phyloP scores from a whole-genome alignment of 768 basidiomycete species.

The Mycena epipterygia region DNA sequence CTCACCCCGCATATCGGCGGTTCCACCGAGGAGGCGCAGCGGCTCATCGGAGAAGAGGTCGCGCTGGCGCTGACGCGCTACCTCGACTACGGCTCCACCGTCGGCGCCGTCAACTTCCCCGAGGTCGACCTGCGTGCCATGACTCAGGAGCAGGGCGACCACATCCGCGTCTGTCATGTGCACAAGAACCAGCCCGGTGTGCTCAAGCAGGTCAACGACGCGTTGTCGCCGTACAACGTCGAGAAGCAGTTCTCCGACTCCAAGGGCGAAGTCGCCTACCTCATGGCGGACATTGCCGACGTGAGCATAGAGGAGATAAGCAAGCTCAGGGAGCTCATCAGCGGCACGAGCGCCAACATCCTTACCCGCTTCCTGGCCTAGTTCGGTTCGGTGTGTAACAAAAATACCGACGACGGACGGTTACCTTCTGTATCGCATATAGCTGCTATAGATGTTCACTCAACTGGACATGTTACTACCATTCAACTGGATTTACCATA shows the following conservation, averaged over 20 bases:
- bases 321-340: conserved; percentile 83
- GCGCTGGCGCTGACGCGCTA: conserved; percentile 88
- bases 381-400: conserved; percentile 26
- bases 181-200: conserved; percentile 98
- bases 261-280: conserved; percentile 92
- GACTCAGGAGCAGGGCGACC: conserved; percentile 81
- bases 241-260: conserved; percentile 99
- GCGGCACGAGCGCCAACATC: conserved; percentile 86
- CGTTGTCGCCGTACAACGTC: conserved; percentile 95
- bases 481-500: conserved; percentile 66
- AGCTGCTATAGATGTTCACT: conserved; percentile 46
- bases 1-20: conserved; percentile 99
- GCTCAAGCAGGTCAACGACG: conserved; percentile 94
- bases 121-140: conserved; percentile 97
- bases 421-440: conserved; percentile 41
- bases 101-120: conserved; percentile 98
- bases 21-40: conserved; percentile 98
- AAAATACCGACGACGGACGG: conserved; percentile 53
- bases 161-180: conserved; percentile 94
- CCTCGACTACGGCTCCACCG: conserved; percentile 90
- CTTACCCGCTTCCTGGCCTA: conserved; percentile 87
- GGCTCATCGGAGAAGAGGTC: conserved; percentile 97
- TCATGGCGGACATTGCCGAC: conserved; percentile 96
- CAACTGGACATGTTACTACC: conserved; percentile 52
- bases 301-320: conserved; percentile 87